These are phyloP conservation scores for Collybiopsis confluens DNA, from an alignment of 768 basidiomycete species.

Conservation along the genomic window DNA sequence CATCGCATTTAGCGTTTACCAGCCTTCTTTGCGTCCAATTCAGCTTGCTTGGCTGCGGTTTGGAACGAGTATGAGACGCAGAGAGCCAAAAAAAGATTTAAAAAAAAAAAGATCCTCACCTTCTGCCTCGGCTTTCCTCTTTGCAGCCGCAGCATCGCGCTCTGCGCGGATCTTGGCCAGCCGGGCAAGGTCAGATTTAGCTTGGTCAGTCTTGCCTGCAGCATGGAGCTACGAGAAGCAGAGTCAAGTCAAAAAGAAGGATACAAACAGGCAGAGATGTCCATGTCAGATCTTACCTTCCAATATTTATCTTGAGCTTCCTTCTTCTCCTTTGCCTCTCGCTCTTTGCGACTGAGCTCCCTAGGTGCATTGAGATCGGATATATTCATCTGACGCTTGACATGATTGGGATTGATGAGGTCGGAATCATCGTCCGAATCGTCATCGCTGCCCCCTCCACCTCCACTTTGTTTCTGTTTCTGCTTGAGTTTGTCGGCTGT, in stretches of 20 bases:
- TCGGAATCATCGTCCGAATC: conserved; percentile 63
- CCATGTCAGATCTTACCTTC: conserved; percentile 53
- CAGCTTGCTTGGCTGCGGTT: conserved; percentile 13
- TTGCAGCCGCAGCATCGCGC: conserved; percentile 83
- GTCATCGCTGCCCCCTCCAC: conserved; percentile 33
- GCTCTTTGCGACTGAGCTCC: conserved; percentile 65
- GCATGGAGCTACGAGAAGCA: conserved; percentile 48
- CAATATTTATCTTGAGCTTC: conserved; percentile 85
- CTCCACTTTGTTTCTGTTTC: conserved; percentile 20
- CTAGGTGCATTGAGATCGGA: conserved; percentile 64
- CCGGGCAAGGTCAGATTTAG: conserved; percentile 82
- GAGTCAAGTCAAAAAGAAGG: not conserved
- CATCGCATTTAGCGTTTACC: not conserved
- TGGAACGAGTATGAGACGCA: not conserved
- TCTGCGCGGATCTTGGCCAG: conserved; percentile 83
- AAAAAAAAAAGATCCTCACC: conserved; percentile 39
- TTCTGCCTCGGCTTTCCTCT: conserved; percentile 84
- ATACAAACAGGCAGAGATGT: not conserved
- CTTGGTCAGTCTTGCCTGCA: conserved; percentile 86
- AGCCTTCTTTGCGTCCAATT: conserved; percentile 5
- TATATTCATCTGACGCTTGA: conserved; percentile 71
- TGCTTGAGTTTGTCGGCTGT: conserved; percentile 41
- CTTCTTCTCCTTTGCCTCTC: conserved; percentile 90
- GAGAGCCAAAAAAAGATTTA: not conserved
- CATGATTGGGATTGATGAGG: conserved; percentile 76